Percentiles rank a stretch among this genome's conserved stretches.
These are phyloP conservation scores for Phyllosticta citrichinensis DNA, from an alignment of 2,329 filamentous ascomycete species.

Conservation along the genomic window DNA sequence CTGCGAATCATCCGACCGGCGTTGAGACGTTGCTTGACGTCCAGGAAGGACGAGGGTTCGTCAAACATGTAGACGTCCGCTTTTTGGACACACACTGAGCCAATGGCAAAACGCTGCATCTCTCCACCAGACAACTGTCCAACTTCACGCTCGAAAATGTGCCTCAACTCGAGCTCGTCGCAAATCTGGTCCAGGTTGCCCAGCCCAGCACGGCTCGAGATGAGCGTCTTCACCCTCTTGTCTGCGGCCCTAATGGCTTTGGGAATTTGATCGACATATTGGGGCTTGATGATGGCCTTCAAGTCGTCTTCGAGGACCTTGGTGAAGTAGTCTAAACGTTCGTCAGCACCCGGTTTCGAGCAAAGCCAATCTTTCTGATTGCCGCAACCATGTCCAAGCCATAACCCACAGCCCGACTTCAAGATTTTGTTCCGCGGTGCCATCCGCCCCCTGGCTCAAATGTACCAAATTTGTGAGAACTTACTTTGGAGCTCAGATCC, in stretches of 20 bases:
- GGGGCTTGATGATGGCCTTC: slow-evolving; percentile 96
- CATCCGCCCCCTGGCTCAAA: neutral
- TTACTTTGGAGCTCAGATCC: slow-evolving; percentile 93
- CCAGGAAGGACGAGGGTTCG: slow-evolving; percentile 95
- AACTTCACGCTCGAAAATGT: slow-evolving; percentile 88
- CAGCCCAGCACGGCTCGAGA: slow-evolving; percentile 66
- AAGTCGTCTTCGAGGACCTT: slow-evolving; percentile 95
- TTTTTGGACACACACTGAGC: slow-evolving; percentile 87
- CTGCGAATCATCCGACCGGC: slow-evolving; percentile 89
- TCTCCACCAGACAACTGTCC: slow-evolving; percentile 90
- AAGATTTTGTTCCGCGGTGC: neutral
- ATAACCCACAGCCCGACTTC: neutral
- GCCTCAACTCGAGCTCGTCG: slow-evolving; percentile 73
- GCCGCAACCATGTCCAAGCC: neutral
- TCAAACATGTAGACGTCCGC: slow-evolving; percentile 98
- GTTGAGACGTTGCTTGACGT: slow-evolving; percentile 96
- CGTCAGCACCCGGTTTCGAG: slow-evolving; percentile 13
- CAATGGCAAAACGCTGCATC: slow-evolving; percentile 95
- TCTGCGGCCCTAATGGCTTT: slow-evolving; percentile 76
- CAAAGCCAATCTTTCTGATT: neutral
- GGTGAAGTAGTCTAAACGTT: slow-evolving; percentile 78
- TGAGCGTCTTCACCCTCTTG: slow-evolving; percentile 68
- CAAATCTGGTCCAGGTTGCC: slow-evolving; percentile 74
- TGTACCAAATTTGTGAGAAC: slow-evolving; percentile 21
- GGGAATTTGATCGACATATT: slow-evolving; percentile 98